Evolutionary conservation across 371 early-diverging fungal genomes (phyloP), one percentile per base, ranked within the genome.

Genomic region (Fennellomyces sp.): DNA sequence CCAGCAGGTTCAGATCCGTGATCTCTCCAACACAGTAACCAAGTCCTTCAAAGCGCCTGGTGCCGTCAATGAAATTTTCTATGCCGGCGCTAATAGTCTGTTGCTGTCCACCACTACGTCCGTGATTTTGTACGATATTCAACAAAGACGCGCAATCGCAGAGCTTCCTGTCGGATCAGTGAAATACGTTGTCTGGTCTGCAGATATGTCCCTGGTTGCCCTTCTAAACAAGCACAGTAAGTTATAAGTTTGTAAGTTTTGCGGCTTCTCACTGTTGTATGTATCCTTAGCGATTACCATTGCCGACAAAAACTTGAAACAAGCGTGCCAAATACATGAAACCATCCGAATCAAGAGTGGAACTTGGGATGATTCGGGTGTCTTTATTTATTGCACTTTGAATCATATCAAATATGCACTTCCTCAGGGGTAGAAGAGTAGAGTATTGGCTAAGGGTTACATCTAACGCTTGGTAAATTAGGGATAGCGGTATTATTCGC

Each of bases 331-430:
- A 56, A 88, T 97, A 49, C 95, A 97, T 70, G 99, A 99, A 76
- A 95, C 97, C 12, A 97, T 98, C 56, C 90, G 95, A 64, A 96
- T 99, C 78, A 96, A 96, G 83, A 93, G 95, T 68, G 98, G 94
- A 11, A 90, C 94, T 21, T 96, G 98, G 94, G 95, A 96, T 71
- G 94, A 93, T 15, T 81, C 85, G 26, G 94, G 95, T 29, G 89
- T 97, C 10, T 91, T 99, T 59, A 75, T 99, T 45, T 99, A 99
- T 80, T 90, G 98, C 48, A 99, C 99, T 6, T 86, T 96, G 60
- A 98, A 97, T 80, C 99, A 99, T 72, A 87, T 99, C 72, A 99
- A 99, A 80, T 99, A 96, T 77, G 91, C 92, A n/a, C 87, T 98
- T 30, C 89, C 93, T 2, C 89, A 96, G 58, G 96, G 97, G 85